These are phyloP conservation scores for Xylariaceae sp. DNA, from an alignment of 2,329 filamentous ascomycete species.

Conservation along the genomic window DNA sequence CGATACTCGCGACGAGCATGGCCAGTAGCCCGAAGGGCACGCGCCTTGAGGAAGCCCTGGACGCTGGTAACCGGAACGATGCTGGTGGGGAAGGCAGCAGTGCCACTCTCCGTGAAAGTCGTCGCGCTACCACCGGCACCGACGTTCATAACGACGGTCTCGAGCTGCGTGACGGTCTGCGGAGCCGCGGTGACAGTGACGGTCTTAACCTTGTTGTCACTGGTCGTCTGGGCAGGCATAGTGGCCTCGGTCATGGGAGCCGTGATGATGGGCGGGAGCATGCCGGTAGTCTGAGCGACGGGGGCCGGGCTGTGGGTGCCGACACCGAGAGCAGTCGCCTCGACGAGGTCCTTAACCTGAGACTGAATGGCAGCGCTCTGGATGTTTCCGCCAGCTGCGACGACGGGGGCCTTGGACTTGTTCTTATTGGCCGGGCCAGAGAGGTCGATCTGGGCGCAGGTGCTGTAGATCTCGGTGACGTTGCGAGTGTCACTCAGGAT, in stretches of 20 bases:
- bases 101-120: background rate
- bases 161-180: slow-evolving; percentile 36
- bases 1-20: slow-evolving; percentile 19
- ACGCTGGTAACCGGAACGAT: slow-evolving; percentile 24
- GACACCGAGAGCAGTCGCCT: slow-evolving; percentile 34
- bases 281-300: slow-evolving; percentile 18
- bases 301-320: slow-evolving; percentile 25
- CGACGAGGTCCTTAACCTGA: slow-evolving; percentile 39
- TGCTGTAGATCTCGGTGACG: slow-evolving; percentile 53
- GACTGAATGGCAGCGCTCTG: slow-evolving; percentile 37
- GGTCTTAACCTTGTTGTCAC: slow-evolving; percentile 33
- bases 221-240: slow-evolving; percentile 19
- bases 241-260: background rate
- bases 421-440: slow-evolving; percentile 17
- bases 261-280: slow-evolving; percentile 1
- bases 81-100: slow-evolving; percentile 16
- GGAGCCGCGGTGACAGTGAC: slow-evolving; percentile 39
- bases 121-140: slow-evolving; percentile 5
- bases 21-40: slow-evolving; percentile 22
- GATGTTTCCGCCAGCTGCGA: slow-evolving; percentile 30
- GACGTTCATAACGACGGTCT: slow-evolving; percentile 34
- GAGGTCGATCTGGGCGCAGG: slow-evolving; percentile 40
- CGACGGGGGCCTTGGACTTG: slow-evolving; percentile 36
- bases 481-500: slow-evolving; percentile 42
- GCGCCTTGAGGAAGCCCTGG: slow-evolving; percentile 25